phyloP scores from a whole-genome alignment of 306 rosid species.

The Dicorynia guianensis region DNA sequence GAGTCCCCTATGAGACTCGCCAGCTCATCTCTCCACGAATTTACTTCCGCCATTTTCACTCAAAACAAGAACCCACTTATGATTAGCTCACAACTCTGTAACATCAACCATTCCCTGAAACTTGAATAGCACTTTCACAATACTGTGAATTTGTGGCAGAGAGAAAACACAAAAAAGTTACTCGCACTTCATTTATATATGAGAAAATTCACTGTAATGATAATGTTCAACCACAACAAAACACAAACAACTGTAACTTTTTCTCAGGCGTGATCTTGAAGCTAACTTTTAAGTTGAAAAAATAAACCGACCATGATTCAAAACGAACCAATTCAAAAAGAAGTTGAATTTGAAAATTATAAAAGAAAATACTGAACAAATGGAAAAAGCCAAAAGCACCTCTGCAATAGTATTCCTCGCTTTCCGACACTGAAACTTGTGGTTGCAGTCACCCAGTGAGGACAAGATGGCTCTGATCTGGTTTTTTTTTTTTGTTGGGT shows the following conservation, averaged over 20 bases:
- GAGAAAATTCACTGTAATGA: neutral
- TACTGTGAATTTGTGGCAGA: neutral
- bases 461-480: neutral
- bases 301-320: conserved; percentile 56
- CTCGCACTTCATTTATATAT: neutral
- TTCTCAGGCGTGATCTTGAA: conserved; percentile 62
- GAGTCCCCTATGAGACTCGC: conserved; percentile 65
- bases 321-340: conserved; percentile 39
- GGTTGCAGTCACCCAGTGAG: conserved; percentile 5
- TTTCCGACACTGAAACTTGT: conserved; percentile 47
- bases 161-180: neutral
- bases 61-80: conserved; percentile 10
- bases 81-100: conserved; percentile 5
- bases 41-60: conserved; percentile 65
- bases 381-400: conserved; percentile 41
- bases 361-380: conserved; percentile 26
- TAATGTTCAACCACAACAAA: conserved; percentile 36
- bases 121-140: conserved; percentile 30
- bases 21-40: conserved; percentile 72
- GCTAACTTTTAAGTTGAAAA: conserved; percentile 47
- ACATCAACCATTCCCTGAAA: neutral
- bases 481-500: no score
- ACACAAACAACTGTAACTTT: conserved; percentile 43
- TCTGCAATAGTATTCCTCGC: conserved; percentile 36
- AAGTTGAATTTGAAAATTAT: neutral